phyloP scores from a whole-genome alignment of 1,284 basidiomycete genomes.

The Heliocybe sulcata region DNA sequence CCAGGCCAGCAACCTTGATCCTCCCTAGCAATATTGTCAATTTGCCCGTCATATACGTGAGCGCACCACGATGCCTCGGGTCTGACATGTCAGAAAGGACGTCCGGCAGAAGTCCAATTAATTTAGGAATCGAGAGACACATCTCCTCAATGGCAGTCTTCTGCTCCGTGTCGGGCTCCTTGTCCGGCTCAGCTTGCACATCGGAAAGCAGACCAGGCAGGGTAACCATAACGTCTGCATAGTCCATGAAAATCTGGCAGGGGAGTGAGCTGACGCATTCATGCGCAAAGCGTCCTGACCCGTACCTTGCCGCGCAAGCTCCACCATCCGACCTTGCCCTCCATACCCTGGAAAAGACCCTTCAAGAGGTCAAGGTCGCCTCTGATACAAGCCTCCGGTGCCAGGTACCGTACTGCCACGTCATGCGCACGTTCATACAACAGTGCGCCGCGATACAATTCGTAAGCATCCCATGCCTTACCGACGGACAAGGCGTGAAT shows the following conservation, averaged over 20 bases:
- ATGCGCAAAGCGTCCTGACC: conserved; percentile 7
- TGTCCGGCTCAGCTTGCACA: conserved; percentile 30
- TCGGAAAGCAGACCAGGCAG: conserved; percentile 49
- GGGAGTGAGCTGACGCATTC: conserved; percentile 5
- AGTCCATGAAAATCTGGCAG: conserved; percentile 61
- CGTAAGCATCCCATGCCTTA: conserved; percentile 72
- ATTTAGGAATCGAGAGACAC: conserved; percentile 51
- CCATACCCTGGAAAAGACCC: conserved; percentile 68
- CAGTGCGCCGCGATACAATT: conserved; percentile 68
- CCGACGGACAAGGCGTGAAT: conserved; percentile 55
- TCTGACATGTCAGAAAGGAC: conserved; percentile 51
- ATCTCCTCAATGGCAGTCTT: conserved; percentile 54
- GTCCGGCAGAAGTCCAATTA: conserved; percentile 68
- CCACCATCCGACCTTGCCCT: conserved; percentile 65
- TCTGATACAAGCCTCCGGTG: conserved; percentile 83
- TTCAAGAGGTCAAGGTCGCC: conserved; percentile 72
- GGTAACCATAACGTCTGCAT: conserved; percentile 53
- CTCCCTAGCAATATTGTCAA: conserved; percentile 56
- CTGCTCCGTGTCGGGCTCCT: conserved; percentile 37
- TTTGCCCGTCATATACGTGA: conserved; percentile 66
- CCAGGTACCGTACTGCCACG: conserved; percentile 77
- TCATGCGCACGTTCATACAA: conserved; percentile 74
- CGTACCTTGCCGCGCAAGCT: conserved; percentile 72
- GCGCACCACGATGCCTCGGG: conserved; percentile 56
- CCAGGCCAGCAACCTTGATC: conserved; percentile 51